These are phyloP conservation scores for Seiridium cupressi DNA, from an alignment of 2,329 filamentous ascomycete genomes.

Conservation along the genomic window DNA sequence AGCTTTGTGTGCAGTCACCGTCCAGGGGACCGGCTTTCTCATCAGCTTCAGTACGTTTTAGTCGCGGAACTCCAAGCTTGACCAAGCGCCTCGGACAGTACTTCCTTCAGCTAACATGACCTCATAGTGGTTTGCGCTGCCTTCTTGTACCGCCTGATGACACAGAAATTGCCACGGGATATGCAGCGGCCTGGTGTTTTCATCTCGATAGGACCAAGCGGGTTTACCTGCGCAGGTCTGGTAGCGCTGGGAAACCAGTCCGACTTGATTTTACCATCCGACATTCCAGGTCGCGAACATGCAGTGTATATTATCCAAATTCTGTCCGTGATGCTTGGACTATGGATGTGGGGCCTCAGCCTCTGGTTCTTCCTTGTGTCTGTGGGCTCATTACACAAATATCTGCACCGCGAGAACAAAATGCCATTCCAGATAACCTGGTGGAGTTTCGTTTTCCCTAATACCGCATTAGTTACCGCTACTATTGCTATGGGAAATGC, in stretches of 20 bases:
- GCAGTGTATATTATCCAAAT: slow-evolving; percentile 44
- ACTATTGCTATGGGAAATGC: slow-evolving; percentile 69
- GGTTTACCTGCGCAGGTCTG: slow-evolving; percentile 50
- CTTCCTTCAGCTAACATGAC: not conserved
- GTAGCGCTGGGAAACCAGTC: slow-evolving; percentile 45
- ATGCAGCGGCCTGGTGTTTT: slow-evolving; percentile 78
- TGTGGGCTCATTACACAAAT: slow-evolving; percentile 72
- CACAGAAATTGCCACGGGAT: slow-evolving; percentile 77
- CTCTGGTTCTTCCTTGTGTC: slow-evolving; percentile 83
- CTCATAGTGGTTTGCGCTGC: slow-evolving; percentile 69
- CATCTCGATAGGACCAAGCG: slow-evolving; percentile 76
- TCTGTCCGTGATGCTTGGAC: slow-evolving; percentile 58
- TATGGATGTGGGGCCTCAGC: slow-evolving; percentile 83
- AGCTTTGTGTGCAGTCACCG: slow-evolving; percentile 45
- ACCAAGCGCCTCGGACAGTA: too few relatives aligned
- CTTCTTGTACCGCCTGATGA: slow-evolving; percentile 85
- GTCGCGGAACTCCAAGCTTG: not conserved
- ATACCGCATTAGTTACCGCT: slow-evolving; percentile 72
- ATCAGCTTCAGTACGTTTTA: slow-evolving; percentile 50
- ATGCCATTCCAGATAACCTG: slow-evolving; percentile 83
- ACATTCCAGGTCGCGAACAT: slow-evolving; percentile 40
- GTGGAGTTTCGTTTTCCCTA: slow-evolving; percentile 81
- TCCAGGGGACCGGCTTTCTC: slow-evolving; percentile 55
- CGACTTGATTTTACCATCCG: slow-evolving; percentile 38
- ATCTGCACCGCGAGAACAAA: slow-evolving; percentile 52